Evolutionary conservation across 805 yeast genomes (phyloP).

Genomic region (Saturnispora hagleri): DNA sequence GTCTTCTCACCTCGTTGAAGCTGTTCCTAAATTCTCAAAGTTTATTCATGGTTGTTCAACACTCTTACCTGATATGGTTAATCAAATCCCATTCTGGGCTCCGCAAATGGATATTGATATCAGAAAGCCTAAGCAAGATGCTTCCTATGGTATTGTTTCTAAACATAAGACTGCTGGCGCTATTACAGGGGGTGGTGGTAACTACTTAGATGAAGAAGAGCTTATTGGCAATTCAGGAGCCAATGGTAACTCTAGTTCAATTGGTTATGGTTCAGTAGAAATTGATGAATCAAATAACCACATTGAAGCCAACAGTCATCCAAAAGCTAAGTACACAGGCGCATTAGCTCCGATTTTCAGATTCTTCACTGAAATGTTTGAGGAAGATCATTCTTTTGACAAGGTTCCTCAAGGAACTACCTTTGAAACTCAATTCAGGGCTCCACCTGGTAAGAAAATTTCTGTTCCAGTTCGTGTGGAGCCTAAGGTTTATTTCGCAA

Average conservation of each 20-base stretch:
- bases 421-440: conserved; percentile 46
- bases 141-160: conserved; percentile 56
- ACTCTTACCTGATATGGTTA: conserved; percentile 74
- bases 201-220: conserved; percentile 62
- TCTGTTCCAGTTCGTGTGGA: conserved; percentile 94
- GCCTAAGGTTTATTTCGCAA: conserved; percentile 98
- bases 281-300: conserved; percentile 24
- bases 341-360: conserved; percentile 12
- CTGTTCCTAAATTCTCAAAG: conserved; percentile 95
- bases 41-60: conserved; percentile 95
- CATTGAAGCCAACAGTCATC: conserved; percentile 18
- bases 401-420: conserved; percentile 55
- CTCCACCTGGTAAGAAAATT: conserved; percentile 85
- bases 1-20: conserved; percentile 89
- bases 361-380: conserved; percentile 14
- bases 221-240: conserved; percentile 29
- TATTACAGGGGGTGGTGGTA: conserved; percentile 35
- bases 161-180: conserved; percentile 20
- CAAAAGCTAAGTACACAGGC: conserved; percentile 9
- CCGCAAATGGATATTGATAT: conserved; percentile 97
- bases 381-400: conserved; percentile 40
- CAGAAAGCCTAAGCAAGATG: conserved; percentile 67
- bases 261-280: conserved; percentile 24
- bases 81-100: conserved; percentile 90
- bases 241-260: conserved; percentile 7